Evolutionary conservation across 1,284 basidiomycete genomes (phyloP), one percentile per base, ranked within the genome.

Genomic region (Puccinia brachypodii): DNA sequence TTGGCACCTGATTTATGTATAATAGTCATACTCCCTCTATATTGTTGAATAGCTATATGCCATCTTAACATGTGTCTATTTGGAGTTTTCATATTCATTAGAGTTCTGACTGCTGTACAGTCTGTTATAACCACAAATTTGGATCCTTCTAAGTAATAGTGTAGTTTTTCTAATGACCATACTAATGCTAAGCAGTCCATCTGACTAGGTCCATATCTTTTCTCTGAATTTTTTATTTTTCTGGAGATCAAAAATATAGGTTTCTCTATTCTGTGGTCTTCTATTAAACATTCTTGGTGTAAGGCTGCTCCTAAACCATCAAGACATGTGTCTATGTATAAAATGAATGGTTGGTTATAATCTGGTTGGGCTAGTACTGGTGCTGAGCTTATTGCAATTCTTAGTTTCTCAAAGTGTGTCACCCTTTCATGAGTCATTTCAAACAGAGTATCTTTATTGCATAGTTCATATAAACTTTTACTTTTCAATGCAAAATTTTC

Each of bases 1-100:
- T n/a, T 44, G 14, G n/a, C 31, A 11, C 71, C 71, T 11, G 71
- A 11, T 53, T 58, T 76, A 66, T 76, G 75, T 42, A 53, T 58
- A 47, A 71, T 79, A 16, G 25, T 71, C 53, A 79, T 79, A 71
- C 53, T 28, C 8, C 42, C 60, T 71, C 66, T 79, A 69, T 79
- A 79, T 25, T 79, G 11, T 33, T 77, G 75, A 13, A 62, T 62
- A 11, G 58, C 11, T 16, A 62, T 31, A 28, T 62, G 11, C 58
- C 38, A 68, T 28, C 73, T 58, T 19, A 75, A 36, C 25, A 75
- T 75, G 22, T 75, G 50, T 22, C 53, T 71, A 25, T 53, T 79
- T 1, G 44, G 68, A 9, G 47, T 79, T 60, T 72, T 72, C 28
- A 58, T 69, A 25, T 71, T 78, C 2, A 78, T 25, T 3, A 75